Evolutionary conservation across 176 grass and related monocot genomes (phyloP), one percentile per base, ranked within the genome.

Genomic region (Musa troglodytarum): DNA sequence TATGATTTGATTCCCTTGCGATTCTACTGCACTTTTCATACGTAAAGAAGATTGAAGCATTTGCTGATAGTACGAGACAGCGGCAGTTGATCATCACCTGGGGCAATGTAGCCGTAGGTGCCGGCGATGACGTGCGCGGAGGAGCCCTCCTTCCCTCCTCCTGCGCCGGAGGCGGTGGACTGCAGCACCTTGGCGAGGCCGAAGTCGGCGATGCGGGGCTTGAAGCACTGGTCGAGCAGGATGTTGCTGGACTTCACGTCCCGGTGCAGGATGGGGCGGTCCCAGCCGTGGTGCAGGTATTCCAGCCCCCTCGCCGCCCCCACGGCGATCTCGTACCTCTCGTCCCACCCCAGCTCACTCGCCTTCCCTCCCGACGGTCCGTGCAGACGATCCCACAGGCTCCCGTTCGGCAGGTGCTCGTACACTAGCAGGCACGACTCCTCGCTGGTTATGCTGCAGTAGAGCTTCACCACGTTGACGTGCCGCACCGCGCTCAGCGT

Each of bases 211-310:
- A 96, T 90, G 73, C 92, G 87, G 16, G 93, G 85, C 64, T 92
- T 87, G 65, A 86, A 90, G 63, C 86, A 74, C 12, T 85, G 81
- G 15, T 96, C 89, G 17, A 96, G 85, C 25, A 96, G 80, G 76
- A 96, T 96, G 67, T 96, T 96, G 63, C 66, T 85, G 13, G 93
- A 88, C 66, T 96, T 96, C 55, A 96, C 87, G 72, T 96, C 93
- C 21, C 93, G 81, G 82, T 96, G 93, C 69, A 96, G 92, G 74
- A 96, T 70, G 11, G 87, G 85, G 1, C 89, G 93, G 8, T 87
- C 89, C 86, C 93, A 96, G 74, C 92, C 87, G 17, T 96, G 83
- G 86, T 96, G 93, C 29, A 96, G 86, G 69, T 96, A 96, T 87
- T 92, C 92, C 74, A 96, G 68, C 49, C 93, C 93, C 79, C 92